These are phyloP conservation scores for Psilocybe subaeruginosa DNA, from an alignment of 768 basidiomycete species.

Conservation along the genomic window DNA sequence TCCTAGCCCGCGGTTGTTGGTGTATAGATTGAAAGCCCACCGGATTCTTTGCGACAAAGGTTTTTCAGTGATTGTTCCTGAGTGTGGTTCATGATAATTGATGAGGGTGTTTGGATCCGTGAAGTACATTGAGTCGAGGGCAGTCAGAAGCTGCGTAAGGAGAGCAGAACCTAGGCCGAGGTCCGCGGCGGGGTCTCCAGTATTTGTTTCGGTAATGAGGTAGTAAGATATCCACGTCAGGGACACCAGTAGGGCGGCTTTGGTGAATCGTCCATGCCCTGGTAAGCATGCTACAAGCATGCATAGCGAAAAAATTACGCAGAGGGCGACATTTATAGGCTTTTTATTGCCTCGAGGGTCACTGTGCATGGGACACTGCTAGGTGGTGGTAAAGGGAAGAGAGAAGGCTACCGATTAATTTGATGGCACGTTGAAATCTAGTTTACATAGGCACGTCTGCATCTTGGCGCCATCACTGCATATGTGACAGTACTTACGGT, in stretches of 20 bases:
- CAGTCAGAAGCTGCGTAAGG: slow-evolving; percentile 25
- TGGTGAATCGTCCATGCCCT: slow-evolving; percentile 6
- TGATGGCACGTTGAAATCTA: too few relatives aligned
- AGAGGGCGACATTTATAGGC: slow-evolving; percentile 12
- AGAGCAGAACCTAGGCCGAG: slow-evolving; percentile 26
- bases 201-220: slow-evolving; percentile 30
- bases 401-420: too few relatives aligned
- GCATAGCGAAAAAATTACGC: slow-evolving; percentile 9
- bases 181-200: slow-evolving; percentile 26
- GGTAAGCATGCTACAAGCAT: slow-evolving; percentile 15
- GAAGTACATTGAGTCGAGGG: slow-evolving; percentile 31
- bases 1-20: slow-evolving; percentile 36
- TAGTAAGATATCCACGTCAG: slow-evolving; percentile 23
- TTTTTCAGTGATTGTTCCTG: slow-evolving; percentile 11
- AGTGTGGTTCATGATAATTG: slow-evolving; percentile 17
- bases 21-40: slow-evolving; percentile 34
- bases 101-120: slow-evolving; percentile 27
- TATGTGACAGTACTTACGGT: too few relatives aligned
- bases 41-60: slow-evolving; percentile 23
- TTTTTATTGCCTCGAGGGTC: slow-evolving; percentile 2
- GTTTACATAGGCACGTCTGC: too few relatives aligned
- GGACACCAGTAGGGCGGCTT: slow-evolving; percentile 16
- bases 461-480: too few relatives aligned
- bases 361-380: too few relatives aligned
- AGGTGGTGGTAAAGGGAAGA: too few relatives aligned